Percentiles rank a stretch among this genome's conserved stretches.
Evolutionary conservation across 1,284 basidiomycete genomes (phyloP).

Genomic region (Cutaneotrichosporon sp.): DNA sequence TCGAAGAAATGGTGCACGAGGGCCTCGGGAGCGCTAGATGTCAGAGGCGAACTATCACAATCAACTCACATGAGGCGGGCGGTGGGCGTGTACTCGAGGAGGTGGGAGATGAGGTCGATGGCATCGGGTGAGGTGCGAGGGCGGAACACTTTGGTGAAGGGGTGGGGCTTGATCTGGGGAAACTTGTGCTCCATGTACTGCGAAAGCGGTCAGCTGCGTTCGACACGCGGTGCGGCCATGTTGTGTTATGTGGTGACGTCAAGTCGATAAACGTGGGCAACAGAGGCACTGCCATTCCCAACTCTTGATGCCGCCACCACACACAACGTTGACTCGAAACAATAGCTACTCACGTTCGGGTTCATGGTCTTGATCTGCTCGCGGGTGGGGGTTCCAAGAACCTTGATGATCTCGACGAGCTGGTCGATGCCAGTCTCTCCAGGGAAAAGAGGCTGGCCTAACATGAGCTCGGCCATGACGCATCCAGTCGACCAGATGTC

Average conservation of each 20-base stretch:
- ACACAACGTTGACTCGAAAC: not conserved
- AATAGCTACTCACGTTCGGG: conserved; percentile 66
- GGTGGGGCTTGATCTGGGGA: conserved; percentile 98
- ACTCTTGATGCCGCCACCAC: not conserved
- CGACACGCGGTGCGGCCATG: not conserved
- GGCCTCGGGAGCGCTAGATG: conserved; percentile 73
- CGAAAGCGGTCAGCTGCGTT: not conserved
- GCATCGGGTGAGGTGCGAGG: conserved; percentile 94
- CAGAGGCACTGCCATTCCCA: not conserved
- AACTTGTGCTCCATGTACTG: conserved; percentile 99
- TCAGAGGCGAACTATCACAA: not conserved
- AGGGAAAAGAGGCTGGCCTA: conserved; percentile 97
- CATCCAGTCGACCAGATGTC: conserved; percentile 99
- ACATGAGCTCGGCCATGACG: conserved; percentile 99
- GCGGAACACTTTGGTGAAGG: conserved; percentile 96
- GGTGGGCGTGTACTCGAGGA: conserved; percentile 96
- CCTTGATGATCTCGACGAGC: conserved; percentile 99
- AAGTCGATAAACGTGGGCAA: not conserved
- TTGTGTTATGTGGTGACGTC: not conserved
- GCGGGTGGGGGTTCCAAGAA: conserved; percentile 93
- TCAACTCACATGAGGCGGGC: conserved; percentile 66
- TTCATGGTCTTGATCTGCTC: conserved; percentile 99
- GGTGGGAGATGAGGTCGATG: conserved; percentile 90
- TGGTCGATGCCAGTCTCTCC: conserved; percentile 99
- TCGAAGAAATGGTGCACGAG: conserved; percentile 98